phyloP scores from a whole-genome alignment of 1,139 yeast genomes.

The Pichia sp. region DNA sequence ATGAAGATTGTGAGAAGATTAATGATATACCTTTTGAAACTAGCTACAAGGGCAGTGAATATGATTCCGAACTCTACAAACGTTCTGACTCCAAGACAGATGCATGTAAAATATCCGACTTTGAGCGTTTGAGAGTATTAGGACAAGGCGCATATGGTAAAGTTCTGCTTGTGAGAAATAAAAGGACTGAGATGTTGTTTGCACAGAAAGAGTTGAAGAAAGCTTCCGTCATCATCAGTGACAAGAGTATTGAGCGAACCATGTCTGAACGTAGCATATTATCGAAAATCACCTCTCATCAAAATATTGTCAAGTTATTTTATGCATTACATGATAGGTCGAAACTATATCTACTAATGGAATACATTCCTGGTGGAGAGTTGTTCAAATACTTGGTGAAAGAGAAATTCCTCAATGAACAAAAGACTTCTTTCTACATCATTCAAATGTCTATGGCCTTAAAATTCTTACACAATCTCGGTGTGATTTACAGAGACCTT shows the following conservation, averaged over 20 bases:
- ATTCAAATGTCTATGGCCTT: conserved; percentile 85
- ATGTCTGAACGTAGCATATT: conserved; percentile 66
- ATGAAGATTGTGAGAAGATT: too few relatives aligned
- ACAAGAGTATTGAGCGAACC: conserved; percentile 49
- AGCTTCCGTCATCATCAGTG: conserved; percentile 56
- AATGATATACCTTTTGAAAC: too few relatives aligned
- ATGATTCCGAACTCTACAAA: conserved; percentile 4
- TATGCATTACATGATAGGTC: conserved; percentile 86
- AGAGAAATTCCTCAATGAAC: conserved; percentile 51
- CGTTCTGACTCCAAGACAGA: conserved; percentile 11
- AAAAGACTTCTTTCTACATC: conserved; percentile 70
- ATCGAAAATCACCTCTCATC: conserved; percentile 62
- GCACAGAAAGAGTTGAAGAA: conserved; percentile 88
- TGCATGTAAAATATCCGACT: conserved; percentile 44
- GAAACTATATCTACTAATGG: conserved; percentile 72
- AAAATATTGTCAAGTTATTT: conserved; percentile 79
- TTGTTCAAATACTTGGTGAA: conserved; percentile 71
- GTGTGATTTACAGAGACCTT: conserved; percentile 85
- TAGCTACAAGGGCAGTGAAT: conserved; percentile 1
- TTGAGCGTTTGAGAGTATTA: conserved; percentile 70
- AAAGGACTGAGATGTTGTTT: conserved; percentile 57
- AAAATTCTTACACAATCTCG: conserved; percentile 70
- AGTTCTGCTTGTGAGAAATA: conserved; percentile 70
- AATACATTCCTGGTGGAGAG: conserved; percentile 93
- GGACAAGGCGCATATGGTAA: conserved; percentile 93